A percentile compares a stretch with the other conserved stretches of the same genome.
These are phyloP conservation scores for Aspergillus ruber DNA, from an alignment of 2,329 filamentous ascomycete species.

Conservation along the genomic window DNA sequence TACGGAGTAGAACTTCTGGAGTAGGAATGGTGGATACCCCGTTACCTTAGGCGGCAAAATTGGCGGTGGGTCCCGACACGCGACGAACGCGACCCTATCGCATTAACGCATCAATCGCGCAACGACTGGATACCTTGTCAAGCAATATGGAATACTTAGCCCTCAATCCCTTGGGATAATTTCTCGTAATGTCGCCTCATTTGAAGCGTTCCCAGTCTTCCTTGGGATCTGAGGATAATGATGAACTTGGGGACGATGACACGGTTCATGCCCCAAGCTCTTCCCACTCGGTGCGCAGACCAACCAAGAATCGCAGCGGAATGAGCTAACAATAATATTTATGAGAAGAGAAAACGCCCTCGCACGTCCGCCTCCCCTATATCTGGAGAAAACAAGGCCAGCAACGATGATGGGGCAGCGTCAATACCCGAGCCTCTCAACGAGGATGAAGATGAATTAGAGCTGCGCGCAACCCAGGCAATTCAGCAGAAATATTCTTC, in stretches of 20 bases:
- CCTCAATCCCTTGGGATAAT: not conserved
- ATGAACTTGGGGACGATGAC: constrained; percentile 17
- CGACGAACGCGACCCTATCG: not conserved
- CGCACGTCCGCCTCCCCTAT: constrained; percentile 27
- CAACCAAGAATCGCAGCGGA: constrained; percentile 4
- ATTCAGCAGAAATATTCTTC: constrained; percentile 47
- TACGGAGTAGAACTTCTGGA: not conserved
- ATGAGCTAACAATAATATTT: constrained; percentile 8
- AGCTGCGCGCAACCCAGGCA: constrained; percentile 59
- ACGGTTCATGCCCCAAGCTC: constrained; percentile 20
- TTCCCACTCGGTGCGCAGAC: constrained; percentile 24
- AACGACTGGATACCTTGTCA: not conserved
- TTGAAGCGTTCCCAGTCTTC: constrained; percentile 34
- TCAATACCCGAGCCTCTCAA: constrained; percentile 14
- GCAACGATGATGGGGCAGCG: constrained; percentile 17
- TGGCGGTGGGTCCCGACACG: not conserved
- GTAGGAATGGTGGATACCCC: not conserved
- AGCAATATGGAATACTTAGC: not conserved
- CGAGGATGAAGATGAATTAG: constrained; percentile 37
- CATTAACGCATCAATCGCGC: not conserved
- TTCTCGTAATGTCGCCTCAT: constrained; percentile 31
- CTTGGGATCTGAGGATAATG: constrained; percentile 26
- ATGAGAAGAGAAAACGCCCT: constrained; percentile 36
- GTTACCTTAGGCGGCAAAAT: not conserved
- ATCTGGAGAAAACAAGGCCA: constrained; percentile 10